These are phyloP conservation scores for Fusarium sp. DNA, from an alignment of 2,329 filamentous ascomycete genomes.

Conservation along the genomic window DNA sequence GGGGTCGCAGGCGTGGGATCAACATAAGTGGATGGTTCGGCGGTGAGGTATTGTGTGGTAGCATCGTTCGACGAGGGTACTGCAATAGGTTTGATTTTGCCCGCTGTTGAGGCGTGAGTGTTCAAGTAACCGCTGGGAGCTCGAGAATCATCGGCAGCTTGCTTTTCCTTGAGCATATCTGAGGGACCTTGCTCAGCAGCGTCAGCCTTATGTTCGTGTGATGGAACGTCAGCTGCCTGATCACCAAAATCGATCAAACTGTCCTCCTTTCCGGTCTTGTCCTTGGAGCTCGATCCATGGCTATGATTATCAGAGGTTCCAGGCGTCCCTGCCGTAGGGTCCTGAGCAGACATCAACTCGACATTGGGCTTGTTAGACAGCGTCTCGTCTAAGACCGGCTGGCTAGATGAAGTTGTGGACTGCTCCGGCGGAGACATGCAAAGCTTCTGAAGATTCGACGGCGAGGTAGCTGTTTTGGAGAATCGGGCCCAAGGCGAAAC, in stretches of 20 bases:
- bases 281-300: not conserved
- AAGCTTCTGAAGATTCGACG: constrained; percentile 27
- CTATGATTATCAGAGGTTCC: not conserved
- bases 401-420: constrained; percentile 42
- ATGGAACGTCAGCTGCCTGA: constrained; percentile 6
- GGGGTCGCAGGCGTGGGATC: constrained; percentile 70
- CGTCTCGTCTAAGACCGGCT: constrained; percentile 45
- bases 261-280: constrained; percentile 3
- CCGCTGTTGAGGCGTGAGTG: constrained; percentile 57
- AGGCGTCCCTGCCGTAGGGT: constrained; percentile 28
- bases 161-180: constrained; percentile 41
- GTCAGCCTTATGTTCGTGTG: constrained; percentile 1
- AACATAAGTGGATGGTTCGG: constrained; percentile 61
- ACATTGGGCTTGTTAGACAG: constrained; percentile 43
- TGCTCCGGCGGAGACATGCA: constrained; percentile 53
- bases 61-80: constrained; percentile 50
- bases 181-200: constrained; percentile 17
- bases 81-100: constrained; percentile 60
- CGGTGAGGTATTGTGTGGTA: constrained; percentile 57
- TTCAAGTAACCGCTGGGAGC: constrained; percentile 37
- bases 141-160: constrained; percentile 30
- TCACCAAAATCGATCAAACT: constrained; percentile 40
- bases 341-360: constrained; percentile 41
- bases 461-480: not conserved
- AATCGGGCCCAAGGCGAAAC: constrained; percentile 14